Base-by-base conservation (phyloP, 2,329 filamentous ascomycete genomes). In the Sporothrix sp. region DNA sequence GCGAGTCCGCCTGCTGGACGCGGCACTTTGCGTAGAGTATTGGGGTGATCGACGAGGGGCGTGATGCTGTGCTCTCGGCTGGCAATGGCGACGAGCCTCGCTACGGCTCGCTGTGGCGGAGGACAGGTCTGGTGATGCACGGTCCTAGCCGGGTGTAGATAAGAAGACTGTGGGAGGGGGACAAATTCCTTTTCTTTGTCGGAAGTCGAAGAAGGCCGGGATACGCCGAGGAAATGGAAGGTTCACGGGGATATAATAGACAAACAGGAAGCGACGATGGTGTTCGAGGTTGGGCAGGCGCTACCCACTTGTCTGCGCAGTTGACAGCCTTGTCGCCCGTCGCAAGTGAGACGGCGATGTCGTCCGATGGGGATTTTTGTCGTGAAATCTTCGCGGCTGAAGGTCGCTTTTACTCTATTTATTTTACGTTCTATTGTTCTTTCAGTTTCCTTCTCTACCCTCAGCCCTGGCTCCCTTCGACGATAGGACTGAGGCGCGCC, bases 241-340 rank as follows among this genome's bases (percentile, higher is more conserved):
- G n/a, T n/a, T n/a, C n/a, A n/a, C n/a, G n/a, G n/a, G n/a, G n/a
- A n/a, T n/a, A n/a, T n/a, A n/a, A n/a, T n/a, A n/a, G n/a, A n/a
- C n/a, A 33, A 40, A 21, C 4, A 42, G 16, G 30, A 47, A 40
- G 33, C 9, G 4, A 38, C 33, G 32, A 51, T 25, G 14, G 1
- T 38, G 20, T 35, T 25, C 13, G 28, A n/a, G 28, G 21, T 11
- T 20, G 30, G 43, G 43, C 20, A 45, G 43, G 30, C 43, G 23
- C 43, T 9, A 45, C 43, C 43, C 30, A 25, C 43, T 20, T 21
- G 11, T 25, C 38, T 50, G 47, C 48, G 48, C 38, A 36, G 48
- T 50, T 37, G 48, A 7, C 38, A 43, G 48, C 48, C 48, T 50
- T 7, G 48, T 38, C 16, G 35, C n/a, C n/a, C 25, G 23, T 18